These are phyloP conservation scores for Apiospora aurea DNA, from an alignment of 2,329 filamentous ascomycete genomes.

Conservation along the genomic window DNA sequence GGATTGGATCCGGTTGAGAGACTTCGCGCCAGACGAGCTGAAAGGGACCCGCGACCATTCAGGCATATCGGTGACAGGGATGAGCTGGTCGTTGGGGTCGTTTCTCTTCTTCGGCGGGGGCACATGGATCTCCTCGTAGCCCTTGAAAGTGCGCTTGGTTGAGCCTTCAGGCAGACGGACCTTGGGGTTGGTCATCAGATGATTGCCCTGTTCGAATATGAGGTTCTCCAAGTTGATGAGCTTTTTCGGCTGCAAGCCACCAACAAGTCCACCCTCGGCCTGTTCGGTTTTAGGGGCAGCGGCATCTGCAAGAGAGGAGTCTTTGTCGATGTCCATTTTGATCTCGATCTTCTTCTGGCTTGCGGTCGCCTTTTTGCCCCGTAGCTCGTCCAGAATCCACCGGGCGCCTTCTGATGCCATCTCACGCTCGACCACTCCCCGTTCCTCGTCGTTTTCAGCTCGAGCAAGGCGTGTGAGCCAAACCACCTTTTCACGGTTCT, in stretches of 20 bases:
- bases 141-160: conserved; percentile 94
- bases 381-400: conserved; percentile 86
- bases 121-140: conserved; percentile 98
- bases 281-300: conserved; percentile 59
- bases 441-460: conserved; percentile 80
- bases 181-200: conserved; percentile 99
- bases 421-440: conserved; percentile 81
- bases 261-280: conserved; percentile 73
- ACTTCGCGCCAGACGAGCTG: conserved; percentile 71
- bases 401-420: conserved; percentile 90
- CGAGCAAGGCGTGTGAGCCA: conserved; percentile 91
- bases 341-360: conserved; percentile 79
- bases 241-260: conserved; percentile 85
- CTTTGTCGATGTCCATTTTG: conserved; percentile 92
- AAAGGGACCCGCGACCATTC: conserved; percentile 92
- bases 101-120: conserved; percentile 88
- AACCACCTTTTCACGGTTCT: conserved; percentile 91
- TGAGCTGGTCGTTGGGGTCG: conserved; percentile 79
- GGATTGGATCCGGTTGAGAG: conserved; percentile 94
- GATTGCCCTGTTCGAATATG: conserved; percentile 96
- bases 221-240: conserved; percentile 95
- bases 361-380: conserved; percentile 70
- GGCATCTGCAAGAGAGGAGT: conserved; percentile 63
- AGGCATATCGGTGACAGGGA: conserved; percentile 86
- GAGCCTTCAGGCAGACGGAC: conserved; percentile 93